phyloP scores from a whole-genome alignment of 176 grass and related monocot species.

The Juncus inflexus region DNA sequence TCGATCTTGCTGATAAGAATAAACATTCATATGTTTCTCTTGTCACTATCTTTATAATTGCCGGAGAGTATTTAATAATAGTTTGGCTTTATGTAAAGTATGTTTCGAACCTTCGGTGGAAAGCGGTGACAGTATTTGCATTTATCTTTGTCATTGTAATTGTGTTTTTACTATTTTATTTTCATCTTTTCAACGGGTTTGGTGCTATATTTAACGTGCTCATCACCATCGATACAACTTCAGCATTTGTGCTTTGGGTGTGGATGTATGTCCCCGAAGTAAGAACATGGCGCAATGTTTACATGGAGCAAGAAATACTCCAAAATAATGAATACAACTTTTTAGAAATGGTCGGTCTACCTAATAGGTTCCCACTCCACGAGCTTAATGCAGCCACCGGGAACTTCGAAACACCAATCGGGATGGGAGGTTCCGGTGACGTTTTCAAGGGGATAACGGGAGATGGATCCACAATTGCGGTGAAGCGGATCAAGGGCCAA shows the following conservation, averaged over 20 bases:
- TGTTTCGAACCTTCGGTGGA: not conserved
- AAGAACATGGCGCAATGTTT: no score
- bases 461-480: slow-evolving; percentile 45
- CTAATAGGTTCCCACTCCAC: slow-evolving; percentile 2
- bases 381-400: slow-evolving; percentile 18
- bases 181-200: not conserved
- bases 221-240: slow-evolving; percentile 5
- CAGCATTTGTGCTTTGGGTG: not conserved
- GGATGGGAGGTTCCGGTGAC: slow-evolving; percentile 37
- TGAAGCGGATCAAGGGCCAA: slow-evolving; percentile 38
- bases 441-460: slow-evolving; percentile 46
- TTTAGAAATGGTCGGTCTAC: slow-evolving; percentile 12
- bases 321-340: not conserved
- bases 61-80: not conserved
- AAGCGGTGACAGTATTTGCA: not conserved
- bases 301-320: not conserved
- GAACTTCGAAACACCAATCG: slow-evolving; percentile 34
- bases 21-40: no score
- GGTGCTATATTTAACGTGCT: not conserved
- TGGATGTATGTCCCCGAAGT: slow-evolving; percentile 5
- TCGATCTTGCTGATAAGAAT: not conserved
- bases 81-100: slow-evolving; percentile 1
- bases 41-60: no score
- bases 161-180: not conserved
- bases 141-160: not conserved